Percentiles rank a stretch among this genome's conserved stretches.
phyloP scores from a whole-genome alignment of 306 rosid species.

The Rosa persica region DNA sequence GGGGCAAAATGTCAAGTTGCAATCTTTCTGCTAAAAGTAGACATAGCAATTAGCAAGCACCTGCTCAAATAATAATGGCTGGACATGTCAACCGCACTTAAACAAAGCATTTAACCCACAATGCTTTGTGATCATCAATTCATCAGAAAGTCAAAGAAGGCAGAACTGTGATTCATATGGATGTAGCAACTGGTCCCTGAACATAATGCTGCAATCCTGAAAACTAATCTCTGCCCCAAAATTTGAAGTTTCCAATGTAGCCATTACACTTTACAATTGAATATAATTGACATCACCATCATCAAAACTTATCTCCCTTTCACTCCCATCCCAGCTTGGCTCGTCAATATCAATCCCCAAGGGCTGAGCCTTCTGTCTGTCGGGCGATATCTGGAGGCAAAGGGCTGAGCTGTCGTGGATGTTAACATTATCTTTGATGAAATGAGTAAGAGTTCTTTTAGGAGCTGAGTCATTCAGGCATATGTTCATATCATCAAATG shows the following conservation, averaged over 20 bases:
- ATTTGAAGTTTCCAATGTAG: neutral
- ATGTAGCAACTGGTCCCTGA: neutral
- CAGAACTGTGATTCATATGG: neutral
- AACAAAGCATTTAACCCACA: neutral
- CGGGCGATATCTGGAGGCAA: constrained; percentile 33
- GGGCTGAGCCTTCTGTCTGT: constrained; percentile 33
- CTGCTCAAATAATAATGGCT: neutral
- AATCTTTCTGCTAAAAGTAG: neutral
- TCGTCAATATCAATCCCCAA: constrained; percentile 34
- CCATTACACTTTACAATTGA: neutral
- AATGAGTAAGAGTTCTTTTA: constrained; percentile 32
- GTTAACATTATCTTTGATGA: constrained; percentile 35
- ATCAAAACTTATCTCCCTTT: neutral
- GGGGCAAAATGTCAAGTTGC: neutral
- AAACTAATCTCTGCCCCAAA: neutral
- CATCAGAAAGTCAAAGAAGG: neutral
- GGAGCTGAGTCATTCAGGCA: constrained; percentile 29
- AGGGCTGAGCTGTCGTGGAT: constrained; percentile 32
- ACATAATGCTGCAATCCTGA: neutral
- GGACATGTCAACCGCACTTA: neutral
- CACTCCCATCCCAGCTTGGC: constrained; percentile 15
- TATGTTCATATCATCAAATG: constrained; percentile 22
- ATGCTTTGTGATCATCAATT: neutral
- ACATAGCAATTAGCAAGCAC: neutral
- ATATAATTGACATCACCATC: neutral